phyloP scores from a whole-genome alignment of 345 rosid species.

The Rhodomyrtus tomentosa region DNA sequence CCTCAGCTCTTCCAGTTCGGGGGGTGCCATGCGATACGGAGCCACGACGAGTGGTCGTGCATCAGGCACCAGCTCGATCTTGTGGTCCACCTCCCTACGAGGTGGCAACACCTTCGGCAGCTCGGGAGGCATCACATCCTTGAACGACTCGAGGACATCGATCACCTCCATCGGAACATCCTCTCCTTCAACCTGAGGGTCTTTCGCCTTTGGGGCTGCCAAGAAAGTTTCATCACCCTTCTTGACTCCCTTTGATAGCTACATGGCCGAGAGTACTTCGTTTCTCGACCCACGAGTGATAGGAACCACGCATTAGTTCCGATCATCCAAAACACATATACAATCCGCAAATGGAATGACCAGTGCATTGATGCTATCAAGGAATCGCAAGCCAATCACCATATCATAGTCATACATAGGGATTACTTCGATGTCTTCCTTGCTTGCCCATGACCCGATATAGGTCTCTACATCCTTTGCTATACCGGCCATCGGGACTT shows the following conservation, averaged over 20 bases:
- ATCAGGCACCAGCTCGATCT: background rate
- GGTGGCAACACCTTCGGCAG: background rate
- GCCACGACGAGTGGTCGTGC: background rate
- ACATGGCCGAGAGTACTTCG: background rate
- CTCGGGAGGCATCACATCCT: background rate
- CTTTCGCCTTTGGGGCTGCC: background rate
- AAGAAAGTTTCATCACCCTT: background rate
- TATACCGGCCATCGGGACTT: no score
- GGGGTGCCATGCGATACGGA: background rate
- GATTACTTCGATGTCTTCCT: no score
- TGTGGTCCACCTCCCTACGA: background rate
- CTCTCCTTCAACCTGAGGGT: rapidly evolving
- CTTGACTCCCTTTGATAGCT: background rate
- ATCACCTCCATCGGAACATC: background rate
- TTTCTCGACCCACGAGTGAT: no score
- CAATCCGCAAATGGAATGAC: no score
- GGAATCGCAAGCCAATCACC: no score
- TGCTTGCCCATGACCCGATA: no score
- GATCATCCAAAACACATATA: no score
- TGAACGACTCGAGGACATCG: background rate
- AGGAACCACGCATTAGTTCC: no score
- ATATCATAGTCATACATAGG: no score
- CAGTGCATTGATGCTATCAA: no score
- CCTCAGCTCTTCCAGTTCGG: background rate
- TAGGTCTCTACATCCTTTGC: no score